Conservation (phyloP, 2,329 filamentous ascomycete species). For the Karstenula rhodostoma region DNA sequence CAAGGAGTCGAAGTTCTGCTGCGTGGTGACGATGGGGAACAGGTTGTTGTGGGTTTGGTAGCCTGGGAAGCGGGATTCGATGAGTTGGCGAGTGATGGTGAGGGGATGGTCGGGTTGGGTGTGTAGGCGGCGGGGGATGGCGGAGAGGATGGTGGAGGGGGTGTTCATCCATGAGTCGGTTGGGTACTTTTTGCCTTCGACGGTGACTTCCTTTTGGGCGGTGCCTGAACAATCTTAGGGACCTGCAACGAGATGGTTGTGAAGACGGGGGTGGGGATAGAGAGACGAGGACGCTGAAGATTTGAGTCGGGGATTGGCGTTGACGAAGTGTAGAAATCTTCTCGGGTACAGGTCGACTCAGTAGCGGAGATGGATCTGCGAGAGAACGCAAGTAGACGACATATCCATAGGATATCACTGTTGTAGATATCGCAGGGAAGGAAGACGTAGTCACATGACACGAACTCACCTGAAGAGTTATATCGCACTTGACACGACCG, state of each 20-base stretch:
- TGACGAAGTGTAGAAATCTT: not conserved
- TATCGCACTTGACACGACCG: slow-evolving; percentile 32
- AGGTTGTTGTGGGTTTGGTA: slow-evolving; percentile 81
- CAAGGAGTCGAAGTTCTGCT: slow-evolving; percentile 95
- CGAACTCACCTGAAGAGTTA: slow-evolving; percentile 44
- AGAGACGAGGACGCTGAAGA: not conserved
- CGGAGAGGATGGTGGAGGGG: slow-evolving; percentile 75
- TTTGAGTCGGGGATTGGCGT: not conserved
- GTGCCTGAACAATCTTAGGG: slow-evolving; percentile 30
- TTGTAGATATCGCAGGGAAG: not conserved
- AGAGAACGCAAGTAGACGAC: not conserved
- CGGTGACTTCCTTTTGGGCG: slow-evolving; percentile 53
- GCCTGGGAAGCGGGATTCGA: slow-evolving; percentile 84
- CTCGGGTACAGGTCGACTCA: not conserved
- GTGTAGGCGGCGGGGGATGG: slow-evolving; percentile 82
- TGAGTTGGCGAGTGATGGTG: slow-evolving; percentile 87
- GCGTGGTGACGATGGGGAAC: slow-evolving; percentile 81
- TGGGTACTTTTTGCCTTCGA: slow-evolving; percentile 70
- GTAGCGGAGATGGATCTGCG: not conserved
- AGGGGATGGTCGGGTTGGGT: slow-evolving; percentile 90
- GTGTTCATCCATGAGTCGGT: slow-evolving; percentile 88
- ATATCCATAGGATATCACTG: not conserved
- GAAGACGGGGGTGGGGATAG: not conserved
- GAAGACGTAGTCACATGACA: slow-evolving; percentile 40
- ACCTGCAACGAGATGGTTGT: not conserved